Conservation (phyloP, 306 rosid genomes). For the Gillenia trifoliata region DNA sequence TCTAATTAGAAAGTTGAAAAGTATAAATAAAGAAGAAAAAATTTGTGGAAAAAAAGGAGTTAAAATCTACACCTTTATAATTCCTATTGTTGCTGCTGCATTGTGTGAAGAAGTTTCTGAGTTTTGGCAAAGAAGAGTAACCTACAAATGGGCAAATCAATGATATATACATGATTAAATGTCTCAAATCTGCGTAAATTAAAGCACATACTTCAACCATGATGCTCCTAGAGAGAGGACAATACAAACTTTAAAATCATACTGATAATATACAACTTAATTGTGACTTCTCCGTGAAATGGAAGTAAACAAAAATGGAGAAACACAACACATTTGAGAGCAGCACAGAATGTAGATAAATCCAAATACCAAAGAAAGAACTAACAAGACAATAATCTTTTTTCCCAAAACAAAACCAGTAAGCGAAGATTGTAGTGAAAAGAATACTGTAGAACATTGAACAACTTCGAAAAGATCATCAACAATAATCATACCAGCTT, state of each 20-base stretch:
- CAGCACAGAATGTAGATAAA: background rate
- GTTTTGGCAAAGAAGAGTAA: slow-evolving; percentile 86
- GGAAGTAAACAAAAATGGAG: background rate
- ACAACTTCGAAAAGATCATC: background rate
- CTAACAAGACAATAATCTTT: background rate
- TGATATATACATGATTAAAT: slow-evolving; percentile 22
- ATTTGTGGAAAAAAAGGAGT: slow-evolving; percentile 19
- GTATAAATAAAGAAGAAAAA: slow-evolving; percentile 18
- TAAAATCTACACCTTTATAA: slow-evolving; percentile 69
- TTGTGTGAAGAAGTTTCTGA: slow-evolving; percentile 51
- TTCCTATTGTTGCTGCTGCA: slow-evolving; percentile 77
- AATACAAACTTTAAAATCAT: background rate
- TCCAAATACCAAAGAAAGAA: background rate
- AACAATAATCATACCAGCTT: slow-evolving; percentile 63
- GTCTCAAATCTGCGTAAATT: slow-evolving; percentile 5
- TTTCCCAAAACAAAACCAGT: background rate
- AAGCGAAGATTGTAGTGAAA: background rate
- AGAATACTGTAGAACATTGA: background rate
- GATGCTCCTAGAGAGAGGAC: background rate
- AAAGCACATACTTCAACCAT: slow-evolving; percentile 7
- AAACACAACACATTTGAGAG: background rate
- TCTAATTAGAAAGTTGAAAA: slow-evolving; percentile 19
- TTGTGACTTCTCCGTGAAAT: background rate
- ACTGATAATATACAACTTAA: background rate
- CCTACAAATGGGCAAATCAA: slow-evolving; percentile 35